Evolutionary conservation across 345 rosid genomes (phyloP).

Genomic region (Bruguiera sexangula): DNA sequence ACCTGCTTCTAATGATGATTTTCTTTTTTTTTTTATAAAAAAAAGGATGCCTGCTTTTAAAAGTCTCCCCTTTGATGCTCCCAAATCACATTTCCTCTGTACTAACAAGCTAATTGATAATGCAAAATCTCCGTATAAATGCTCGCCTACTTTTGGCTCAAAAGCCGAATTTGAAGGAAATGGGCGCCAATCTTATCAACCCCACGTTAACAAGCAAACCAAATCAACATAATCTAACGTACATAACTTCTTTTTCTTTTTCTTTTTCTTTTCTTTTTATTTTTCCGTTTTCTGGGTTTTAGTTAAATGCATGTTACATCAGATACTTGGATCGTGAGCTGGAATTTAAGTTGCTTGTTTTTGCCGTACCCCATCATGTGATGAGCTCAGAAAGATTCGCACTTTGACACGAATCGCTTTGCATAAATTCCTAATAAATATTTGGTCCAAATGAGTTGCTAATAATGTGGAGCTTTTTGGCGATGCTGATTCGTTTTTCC

Average conservation of each 20-base stretch:
- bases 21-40: neutral
- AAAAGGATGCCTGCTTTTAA: neutral
- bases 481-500: neutral
- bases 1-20: conserved; percentile 3
- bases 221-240: neutral
- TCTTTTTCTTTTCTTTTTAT: neutral
- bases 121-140: neutral
- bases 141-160: conserved; percentile 15
- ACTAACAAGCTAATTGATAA: conserved; percentile 16
- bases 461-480: conserved; percentile 19
- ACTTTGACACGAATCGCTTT: conserved; percentile 6
- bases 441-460: conserved; percentile 22
- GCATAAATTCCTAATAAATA: conserved; percentile 17
- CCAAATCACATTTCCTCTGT: conserved; percentile 36
- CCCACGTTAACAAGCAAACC: neutral
- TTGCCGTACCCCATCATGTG: conserved; percentile 10
- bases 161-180: conserved; percentile 26
- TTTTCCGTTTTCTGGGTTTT: neutral
- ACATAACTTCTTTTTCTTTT: neutral
- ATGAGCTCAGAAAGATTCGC: neutral
- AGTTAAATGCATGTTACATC: neutral
- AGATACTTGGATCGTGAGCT: conserved; percentile 13
- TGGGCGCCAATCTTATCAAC: conserved; percentile 1
- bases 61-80: conserved; percentile 13
- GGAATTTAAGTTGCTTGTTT: conserved; percentile 4